Percentiles rank a stretch among this genome's conserved stretches.
These are phyloP conservation scores for Trametes polyzona DNA, from an alignment of 1,284 basidiomycete species.

Conservation along the genomic window DNA sequence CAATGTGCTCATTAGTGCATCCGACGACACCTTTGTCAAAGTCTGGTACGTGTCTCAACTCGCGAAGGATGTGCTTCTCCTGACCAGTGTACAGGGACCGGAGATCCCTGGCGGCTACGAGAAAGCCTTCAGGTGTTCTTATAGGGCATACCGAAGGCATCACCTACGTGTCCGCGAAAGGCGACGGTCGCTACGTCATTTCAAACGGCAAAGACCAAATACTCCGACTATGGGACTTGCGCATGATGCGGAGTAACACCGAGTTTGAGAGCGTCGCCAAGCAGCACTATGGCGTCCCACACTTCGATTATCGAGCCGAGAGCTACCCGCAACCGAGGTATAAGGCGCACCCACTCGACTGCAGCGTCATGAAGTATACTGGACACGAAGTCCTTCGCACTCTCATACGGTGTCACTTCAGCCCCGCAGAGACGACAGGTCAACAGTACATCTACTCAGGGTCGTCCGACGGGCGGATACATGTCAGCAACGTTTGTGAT, in stretches of 20 bases:
- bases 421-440: slow-evolving; percentile 89
- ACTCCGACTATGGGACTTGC: slow-evolving; percentile 91
- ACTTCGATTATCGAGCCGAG: slow-evolving; percentile 85
- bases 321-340: slow-evolving; percentile 67
- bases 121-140: slow-evolving; percentile 89
- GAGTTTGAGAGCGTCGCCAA: slow-evolving; percentile 63
- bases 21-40: slow-evolving; percentile 94
- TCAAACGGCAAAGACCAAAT: slow-evolving; percentile 99
- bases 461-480: slow-evolving; percentile 80
- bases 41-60: slow-evolving; percentile 78
- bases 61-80: not conserved
- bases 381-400: slow-evolving; percentile 94
- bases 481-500: slow-evolving; percentile 52
- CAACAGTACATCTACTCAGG: slow-evolving; percentile 95
- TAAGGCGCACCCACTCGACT: slow-evolving; percentile 80
- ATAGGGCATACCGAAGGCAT: slow-evolving; percentile 96
- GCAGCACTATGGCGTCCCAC: slow-evolving; percentile 60
- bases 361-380: slow-evolving; percentile 94
- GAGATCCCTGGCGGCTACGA: slow-evolving; percentile 79
- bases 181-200: slow-evolving; percentile 93
- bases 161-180: slow-evolving; percentile 86
- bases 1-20: slow-evolving; percentile 92
- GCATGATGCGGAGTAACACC: slow-evolving; percentile 83
- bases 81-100: slow-evolving; percentile 70
- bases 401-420: slow-evolving; percentile 95